Percentiles rank a stretch among this genome's conserved stretches.
phyloP scores from a whole-genome alignment of 2,329 filamentous ascomycete species.

The Triangularia verruculosa region DNA sequence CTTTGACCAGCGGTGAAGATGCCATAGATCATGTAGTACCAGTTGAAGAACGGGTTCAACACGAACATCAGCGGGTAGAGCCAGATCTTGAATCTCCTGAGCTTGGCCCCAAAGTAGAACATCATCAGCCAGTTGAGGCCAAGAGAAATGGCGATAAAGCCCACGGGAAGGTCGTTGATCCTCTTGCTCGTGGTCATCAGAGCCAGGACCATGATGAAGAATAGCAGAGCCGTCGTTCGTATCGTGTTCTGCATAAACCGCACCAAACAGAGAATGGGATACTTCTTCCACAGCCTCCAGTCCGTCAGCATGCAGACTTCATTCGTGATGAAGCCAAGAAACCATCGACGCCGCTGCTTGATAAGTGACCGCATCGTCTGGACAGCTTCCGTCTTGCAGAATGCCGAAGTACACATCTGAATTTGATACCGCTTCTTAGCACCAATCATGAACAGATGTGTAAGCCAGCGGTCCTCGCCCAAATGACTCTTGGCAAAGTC shows the following conservation, averaged over 20 bases:
- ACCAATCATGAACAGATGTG: slow-evolving; percentile 98
- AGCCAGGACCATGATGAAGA: slow-evolving; percentile 89
- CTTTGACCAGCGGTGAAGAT: slow-evolving; percentile 92
- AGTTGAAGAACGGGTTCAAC: slow-evolving; percentile 95
- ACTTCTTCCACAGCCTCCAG: slow-evolving; percentile 83
- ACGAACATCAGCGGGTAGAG: slow-evolving; percentile 95
- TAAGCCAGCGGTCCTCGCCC: slow-evolving; percentile 94
- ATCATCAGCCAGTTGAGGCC: slow-evolving; percentile 94
- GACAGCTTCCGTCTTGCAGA: slow-evolving; percentile 97
- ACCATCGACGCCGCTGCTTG: slow-evolving; percentile 95
- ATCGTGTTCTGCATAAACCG: slow-evolving; percentile 97
- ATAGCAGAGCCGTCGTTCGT: slow-evolving; percentile 85
- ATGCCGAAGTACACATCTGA: slow-evolving; percentile 94
- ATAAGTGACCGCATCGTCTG: slow-evolving; percentile 81
- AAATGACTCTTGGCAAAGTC: slow-evolving; percentile 95
- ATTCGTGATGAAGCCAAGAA: slow-evolving; percentile 95
- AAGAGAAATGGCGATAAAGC: slow-evolving; percentile 89
- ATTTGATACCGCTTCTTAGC: slow-evolving; percentile 92
- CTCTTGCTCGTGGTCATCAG: slow-evolving; percentile 80
- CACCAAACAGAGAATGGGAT: slow-evolving; percentile 80
- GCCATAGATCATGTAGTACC: slow-evolving; percentile 96
- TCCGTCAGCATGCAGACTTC: slow-evolving; percentile 98
- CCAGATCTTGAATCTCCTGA: slow-evolving; percentile 89
- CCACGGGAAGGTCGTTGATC: slow-evolving; percentile 76
- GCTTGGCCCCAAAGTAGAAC: slow-evolving; percentile 88